Base-by-base conservation (phyloP, 495 filamentous ascomycete species). In the Neurospora sp. region DNA sequence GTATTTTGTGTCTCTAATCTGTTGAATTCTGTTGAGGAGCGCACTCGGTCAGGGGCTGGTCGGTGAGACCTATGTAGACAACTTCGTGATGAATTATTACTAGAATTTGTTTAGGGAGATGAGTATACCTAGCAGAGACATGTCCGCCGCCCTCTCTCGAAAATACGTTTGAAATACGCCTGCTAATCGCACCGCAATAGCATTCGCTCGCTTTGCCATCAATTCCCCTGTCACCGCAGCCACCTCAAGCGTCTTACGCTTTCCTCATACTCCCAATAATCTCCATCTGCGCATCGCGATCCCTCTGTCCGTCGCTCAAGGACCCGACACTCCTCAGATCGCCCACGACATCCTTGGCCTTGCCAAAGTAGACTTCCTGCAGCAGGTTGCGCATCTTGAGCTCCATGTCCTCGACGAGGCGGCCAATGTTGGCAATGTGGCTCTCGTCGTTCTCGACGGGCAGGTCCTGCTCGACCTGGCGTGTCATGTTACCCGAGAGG, bases 341-440 rank as follows among this genome's bases (percentile, higher is more conserved):
- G 40, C 95, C 96, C n/a, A 99, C 95, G 4, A 99, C 94, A 82
- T 99, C 96, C 87, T 95, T 98, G 12, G 96, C 96, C 86, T 99
- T 99, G 74, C 96, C 96, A 82, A 99, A 99, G 83, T 99, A 99
- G 70, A 99, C 96, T 85, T 99, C 96, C 86, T 98, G 96, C 80
- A 99, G 86, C 82, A 98, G 82, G 81, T 98, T 99, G 70, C 96
- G 90, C 96, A 99, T 99, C 89, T 98, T 97, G 81, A 97, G 87
- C 85, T 99, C 96, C 95, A 99, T 98, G 84, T 99, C 96, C 86
- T 99, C 96, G 69, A 99, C 95, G 78, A 99, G 86, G 82, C 90
- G 87, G 48, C 96, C 96, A 75, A 98, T 93, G 81, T 99, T 99
- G 70, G 92, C 92, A 75, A 99, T 94, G 84, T 99, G 96, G 82